Conservation (phyloP, 257 asterid species). For the Ilex asprella region DNA sequence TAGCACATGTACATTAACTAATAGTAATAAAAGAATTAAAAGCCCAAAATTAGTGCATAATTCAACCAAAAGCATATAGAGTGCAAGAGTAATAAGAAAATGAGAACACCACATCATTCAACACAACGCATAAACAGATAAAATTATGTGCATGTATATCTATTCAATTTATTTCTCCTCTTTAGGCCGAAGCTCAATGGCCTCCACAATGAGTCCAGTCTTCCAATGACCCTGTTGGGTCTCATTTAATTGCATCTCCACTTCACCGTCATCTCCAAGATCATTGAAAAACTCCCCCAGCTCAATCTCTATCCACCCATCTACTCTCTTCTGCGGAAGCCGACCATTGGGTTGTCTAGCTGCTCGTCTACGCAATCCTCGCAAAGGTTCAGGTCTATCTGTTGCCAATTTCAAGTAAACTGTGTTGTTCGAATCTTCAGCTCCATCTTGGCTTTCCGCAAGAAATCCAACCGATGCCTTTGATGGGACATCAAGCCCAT, state of each 20-base stretch:
- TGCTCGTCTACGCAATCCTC: slow-evolving; percentile 24
- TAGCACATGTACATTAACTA: too few species aligned
- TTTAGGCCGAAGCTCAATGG: slow-evolving; percentile 54
- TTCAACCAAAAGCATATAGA: too few species aligned
- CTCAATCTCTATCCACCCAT: slow-evolving; percentile 62
- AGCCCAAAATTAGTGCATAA: too few species aligned
- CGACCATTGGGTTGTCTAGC: slow-evolving; percentile 30
- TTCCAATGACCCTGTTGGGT: slow-evolving; percentile 25
- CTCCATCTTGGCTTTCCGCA: neutral
- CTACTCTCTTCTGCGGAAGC: slow-evolving; percentile 28
- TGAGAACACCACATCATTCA: too few species aligned
- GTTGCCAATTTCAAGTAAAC: slow-evolving; percentile 12
- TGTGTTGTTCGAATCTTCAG: neutral
- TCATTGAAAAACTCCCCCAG: slow-evolving; percentile 41
- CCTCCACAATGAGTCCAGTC: slow-evolving; percentile 50
- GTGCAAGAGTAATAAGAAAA: too few species aligned
- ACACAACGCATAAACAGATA: too few species aligned
- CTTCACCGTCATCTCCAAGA: slow-evolving; percentile 26
- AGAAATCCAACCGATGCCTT: slow-evolving; percentile 18
- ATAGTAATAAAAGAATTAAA: too few species aligned
- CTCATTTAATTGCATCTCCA: slow-evolving; percentile 52
- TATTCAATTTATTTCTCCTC: neutral
- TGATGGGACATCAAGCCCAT: slow-evolving; percentile 15
- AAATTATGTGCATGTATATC: too few species aligned
- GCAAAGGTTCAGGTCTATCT: slow-evolving; percentile 21